Evolutionary conservation across 1,284 basidiomycete genomes (phyloP).

Genomic region (Serendipita sp.): DNA sequence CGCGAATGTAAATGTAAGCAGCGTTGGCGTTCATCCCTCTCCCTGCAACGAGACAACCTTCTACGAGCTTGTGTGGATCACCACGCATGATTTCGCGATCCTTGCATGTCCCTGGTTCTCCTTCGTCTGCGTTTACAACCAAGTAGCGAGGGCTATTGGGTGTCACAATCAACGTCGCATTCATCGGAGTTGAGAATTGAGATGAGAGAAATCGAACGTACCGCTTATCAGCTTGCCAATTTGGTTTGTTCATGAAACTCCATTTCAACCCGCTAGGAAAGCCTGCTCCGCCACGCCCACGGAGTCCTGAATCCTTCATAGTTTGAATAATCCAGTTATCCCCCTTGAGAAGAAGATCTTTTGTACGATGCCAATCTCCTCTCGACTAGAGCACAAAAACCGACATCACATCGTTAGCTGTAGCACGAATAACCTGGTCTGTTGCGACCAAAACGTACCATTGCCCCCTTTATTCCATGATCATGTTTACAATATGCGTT

Average conservation of each 20-base stretch:
- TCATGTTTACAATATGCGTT: constrained; percentile 78
- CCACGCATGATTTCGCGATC: constrained; percentile 96
- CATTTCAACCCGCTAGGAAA: constrained; percentile 97
- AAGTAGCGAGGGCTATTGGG: constrained; percentile 72
- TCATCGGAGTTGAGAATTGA: neutral
- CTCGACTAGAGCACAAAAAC: constrained; percentile 42
- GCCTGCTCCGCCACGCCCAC: constrained; percentile 93
- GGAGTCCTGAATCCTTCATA: constrained; percentile 90
- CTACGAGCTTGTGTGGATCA: constrained; percentile 95
- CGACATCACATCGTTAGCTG: neutral
- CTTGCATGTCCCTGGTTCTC: constrained; percentile 98
- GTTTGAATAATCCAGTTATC: constrained; percentile 96
- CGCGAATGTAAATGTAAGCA: constrained; percentile 98
- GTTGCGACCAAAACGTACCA: constrained; percentile 29
- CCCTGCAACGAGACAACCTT: constrained; percentile 96
- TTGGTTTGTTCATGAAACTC: constrained; percentile 99
- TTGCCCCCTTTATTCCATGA: constrained; percentile 78
- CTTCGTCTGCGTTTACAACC: constrained; percentile 97
- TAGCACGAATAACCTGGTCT: constrained; percentile 14
- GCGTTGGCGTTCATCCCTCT: constrained; percentile 95
- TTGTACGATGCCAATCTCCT: constrained; percentile 96
- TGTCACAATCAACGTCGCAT: neutral
- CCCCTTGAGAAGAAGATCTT: constrained; percentile 89
- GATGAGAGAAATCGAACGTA: constrained; percentile 21
- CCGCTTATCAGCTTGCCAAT: constrained; percentile 91